Base-by-base conservation (phyloP, 2,329 filamentous ascomycete species). In the Apiospora marii region DNA sequence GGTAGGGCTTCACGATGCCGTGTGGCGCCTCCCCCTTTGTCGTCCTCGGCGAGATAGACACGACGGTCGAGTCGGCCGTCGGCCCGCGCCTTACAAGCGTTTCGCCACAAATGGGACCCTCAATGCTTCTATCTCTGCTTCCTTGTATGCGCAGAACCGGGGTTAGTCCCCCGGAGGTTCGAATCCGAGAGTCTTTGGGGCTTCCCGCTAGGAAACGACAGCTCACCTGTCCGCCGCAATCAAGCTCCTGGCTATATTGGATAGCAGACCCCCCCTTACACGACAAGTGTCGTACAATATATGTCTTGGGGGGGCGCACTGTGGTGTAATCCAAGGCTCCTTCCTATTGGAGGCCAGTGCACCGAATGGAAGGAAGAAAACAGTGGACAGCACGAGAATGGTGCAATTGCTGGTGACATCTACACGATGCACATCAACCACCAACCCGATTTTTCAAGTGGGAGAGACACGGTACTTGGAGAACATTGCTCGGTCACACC, bases 1-100 rank as follows among this genome's bases (percentile, higher is more conserved):
- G 58, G 58, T 34, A 64, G 58, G 34, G 58, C 58, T 68, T 68
- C 67, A 68, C 67, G 67, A 68, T 68, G 41, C 67, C 67, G 67
- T 27, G 41, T 43, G 41, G 43, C 44, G 30, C 7, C 53, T 34
- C 30, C 30, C 16, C 22, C 34, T 61, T 37, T 16, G 27, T 64
- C 58, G 19, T 41, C 37, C 34, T 64, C 58, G 58, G 34, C 58
- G 34, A 41, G 34, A n/a, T 64, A 6, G n/a, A n/a, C 53, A 34
- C 34, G 58, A 64, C 58, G 58, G 58, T 34, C 58, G 34, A 64
- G 16, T 64, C 58, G 30, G 58, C 58, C 58, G 34, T 14, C 19
- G 19, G 34, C 41, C 58, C 58, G 58, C 58, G 58, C 58, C 58
- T 30, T 64, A 24, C 34, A 64, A 64, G 58, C 58, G 34, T 64